These are phyloP conservation scores for Nepenthes mirabilis DNA, from an alignment of 148 eudicot genomes.

Conservation along the genomic window DNA sequence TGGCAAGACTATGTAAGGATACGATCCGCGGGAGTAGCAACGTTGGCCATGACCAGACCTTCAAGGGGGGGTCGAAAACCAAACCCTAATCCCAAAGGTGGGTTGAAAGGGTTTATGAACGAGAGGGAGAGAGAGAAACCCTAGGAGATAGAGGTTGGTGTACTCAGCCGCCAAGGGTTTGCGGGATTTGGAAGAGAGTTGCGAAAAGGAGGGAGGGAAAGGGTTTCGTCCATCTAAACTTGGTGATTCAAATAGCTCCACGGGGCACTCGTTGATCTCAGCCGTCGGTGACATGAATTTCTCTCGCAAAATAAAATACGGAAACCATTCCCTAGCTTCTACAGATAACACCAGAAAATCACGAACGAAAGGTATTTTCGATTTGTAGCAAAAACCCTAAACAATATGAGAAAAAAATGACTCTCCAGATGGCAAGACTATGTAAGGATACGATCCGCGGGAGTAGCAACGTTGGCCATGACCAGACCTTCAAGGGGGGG, in stretches of 20 bases:
- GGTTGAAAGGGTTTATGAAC: not conserved
- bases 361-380: too few relatives aligned
- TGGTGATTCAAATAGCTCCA: slow-evolving; percentile 46
- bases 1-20: slow-evolving; percentile 18
- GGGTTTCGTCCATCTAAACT: slow-evolving; percentile 21
- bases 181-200: slow-evolving; percentile 15
- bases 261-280: slow-evolving; percentile 1
- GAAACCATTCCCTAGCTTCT: too few relatives aligned
- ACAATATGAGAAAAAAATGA: not conserved
- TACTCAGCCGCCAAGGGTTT: slow-evolving; percentile 30
- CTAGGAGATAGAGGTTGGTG: slow-evolving; percentile 11
- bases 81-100: slow-evolving; percentile 12
- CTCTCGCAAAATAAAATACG: too few relatives aligned
- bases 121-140: slow-evolving; percentile 7
- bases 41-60: slow-evolving; percentile 50
- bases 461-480: slow-evolving; percentile 59
- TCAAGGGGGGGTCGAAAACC: not conserved
- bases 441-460: slow-evolving; percentile 52
- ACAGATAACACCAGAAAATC: too few relatives aligned
- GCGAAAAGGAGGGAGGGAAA: slow-evolving; percentile 3
- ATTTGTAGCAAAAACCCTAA: not conserved
- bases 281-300: too few relatives aligned
- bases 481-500: slow-evolving; percentile 11
- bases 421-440: not conserved
- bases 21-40: slow-evolving; percentile 52